phyloP scores from a whole-genome alignment of 2,329 filamentous ascomycete genomes.

The Hortaea werneckii region DNA sequence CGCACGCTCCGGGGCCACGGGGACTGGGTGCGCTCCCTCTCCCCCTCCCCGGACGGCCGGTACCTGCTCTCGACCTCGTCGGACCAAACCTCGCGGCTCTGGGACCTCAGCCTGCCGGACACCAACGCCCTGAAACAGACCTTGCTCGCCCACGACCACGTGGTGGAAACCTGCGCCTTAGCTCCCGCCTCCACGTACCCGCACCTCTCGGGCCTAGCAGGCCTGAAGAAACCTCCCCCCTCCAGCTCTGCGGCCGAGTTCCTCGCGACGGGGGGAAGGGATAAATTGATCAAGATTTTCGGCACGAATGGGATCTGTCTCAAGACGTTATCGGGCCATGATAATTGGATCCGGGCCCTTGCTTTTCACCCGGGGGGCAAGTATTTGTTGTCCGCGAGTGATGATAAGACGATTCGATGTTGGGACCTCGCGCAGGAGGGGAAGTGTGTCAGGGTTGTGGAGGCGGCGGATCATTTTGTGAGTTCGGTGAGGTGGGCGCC shows the following conservation, averaged over 20 bases:
- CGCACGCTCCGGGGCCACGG: slow-evolving; percentile 79
- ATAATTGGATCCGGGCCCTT: slow-evolving; percentile 84
- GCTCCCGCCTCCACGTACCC: slow-evolving; percentile 70
- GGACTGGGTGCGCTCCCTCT: slow-evolving; percentile 86
- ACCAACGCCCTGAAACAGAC: slow-evolving; percentile 53
- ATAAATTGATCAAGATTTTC: slow-evolving; percentile 88
- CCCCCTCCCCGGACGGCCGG: slow-evolving; percentile 70
- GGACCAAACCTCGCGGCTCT: slow-evolving; percentile 71
- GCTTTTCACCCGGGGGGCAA: slow-evolving; percentile 89
- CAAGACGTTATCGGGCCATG: slow-evolving; percentile 76
- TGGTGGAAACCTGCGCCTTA: slow-evolving; percentile 75
- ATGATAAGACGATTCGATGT: slow-evolving; percentile 86
- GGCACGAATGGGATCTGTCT: slow-evolving; percentile 74
- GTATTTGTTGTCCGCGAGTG: slow-evolving; percentile 73
- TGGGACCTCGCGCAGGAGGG: slow-evolving; percentile 90
- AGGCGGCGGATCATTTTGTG: slow-evolving; percentile 70
- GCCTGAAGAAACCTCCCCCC: slow-evolving; percentile 71
- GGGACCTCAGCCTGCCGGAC: slow-evolving; percentile 71
- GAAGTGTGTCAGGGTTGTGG: slow-evolving; percentile 74
- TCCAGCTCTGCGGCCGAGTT: slow-evolving; percentile 71
- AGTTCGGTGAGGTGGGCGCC: slow-evolving; percentile 84
- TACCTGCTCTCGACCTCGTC: slow-evolving; percentile 75
- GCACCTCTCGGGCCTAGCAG: slow-evolving; percentile 67
- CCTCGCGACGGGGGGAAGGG: slow-evolving; percentile 76
- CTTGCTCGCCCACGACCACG: slow-evolving; percentile 77